Conservation (phyloP, 2,329 filamentous ascomycete species). For the Microthyrium microscopicum region DNA sequence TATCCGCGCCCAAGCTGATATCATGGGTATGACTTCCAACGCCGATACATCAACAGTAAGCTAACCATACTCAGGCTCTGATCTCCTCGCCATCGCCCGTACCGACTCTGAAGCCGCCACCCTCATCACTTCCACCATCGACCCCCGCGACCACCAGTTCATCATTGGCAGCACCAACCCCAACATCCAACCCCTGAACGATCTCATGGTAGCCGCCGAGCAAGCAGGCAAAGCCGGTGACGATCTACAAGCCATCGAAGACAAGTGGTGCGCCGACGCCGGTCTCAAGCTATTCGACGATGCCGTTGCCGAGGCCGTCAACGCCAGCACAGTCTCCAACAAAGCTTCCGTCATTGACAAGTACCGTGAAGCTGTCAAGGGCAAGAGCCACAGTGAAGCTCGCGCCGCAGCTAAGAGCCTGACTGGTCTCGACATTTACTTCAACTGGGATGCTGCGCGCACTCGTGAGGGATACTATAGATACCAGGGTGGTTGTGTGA, state of each 20-base stretch:
- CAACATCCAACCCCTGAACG: slow-evolving; percentile 64
- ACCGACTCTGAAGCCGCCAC: slow-evolving; percentile 97
- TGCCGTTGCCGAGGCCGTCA: slow-evolving; percentile 70
- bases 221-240: slow-evolving; percentile 61
- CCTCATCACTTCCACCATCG: slow-evolving; percentile 90
- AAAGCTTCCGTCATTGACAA: slow-evolving; percentile 50
- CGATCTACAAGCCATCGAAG: slow-evolving; percentile 80
- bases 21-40: slow-evolving; percentile 53
- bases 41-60: background rate
- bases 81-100: slow-evolving; percentile 79
- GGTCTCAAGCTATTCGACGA: slow-evolving; percentile 80
- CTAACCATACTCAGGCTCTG: slow-evolving; percentile 37
- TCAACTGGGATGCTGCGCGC: slow-evolving; percentile 87
- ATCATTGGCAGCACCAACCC: slow-evolving; percentile 83
- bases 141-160: slow-evolving; percentile 87
- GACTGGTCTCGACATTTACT: slow-evolving; percentile 68
- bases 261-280: slow-evolving; percentile 66
- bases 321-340: slow-evolving; percentile 46
- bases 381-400: slow-evolving; percentile 74
- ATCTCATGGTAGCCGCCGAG: slow-evolving; percentile 82
- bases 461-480: slow-evolving; percentile 94
- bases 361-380: slow-evolving; percentile 53
- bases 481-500: slow-evolving; percentile 79
- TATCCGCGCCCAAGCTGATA: slow-evolving; percentile 93
- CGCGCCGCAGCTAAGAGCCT: slow-evolving; percentile 62